These are phyloP conservation scores for Penicillium lagena DNA, from an alignment of 495 filamentous ascomycete species.

Conservation along the genomic window DNA sequence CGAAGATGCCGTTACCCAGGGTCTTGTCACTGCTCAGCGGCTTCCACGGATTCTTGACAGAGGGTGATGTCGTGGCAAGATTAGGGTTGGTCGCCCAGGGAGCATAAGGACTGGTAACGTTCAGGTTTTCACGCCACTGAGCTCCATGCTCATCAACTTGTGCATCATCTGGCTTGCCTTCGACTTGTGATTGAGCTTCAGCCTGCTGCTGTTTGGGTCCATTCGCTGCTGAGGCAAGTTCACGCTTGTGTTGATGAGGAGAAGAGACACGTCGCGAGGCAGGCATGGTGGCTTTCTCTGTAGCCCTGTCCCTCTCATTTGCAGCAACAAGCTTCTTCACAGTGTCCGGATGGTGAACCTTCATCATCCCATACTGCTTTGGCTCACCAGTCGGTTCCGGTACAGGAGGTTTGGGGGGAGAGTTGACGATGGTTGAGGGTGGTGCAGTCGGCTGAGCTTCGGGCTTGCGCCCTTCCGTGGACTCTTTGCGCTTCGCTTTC, in stretches of 20 bases:
- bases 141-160: conserved; percentile 27
- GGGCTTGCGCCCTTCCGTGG: conserved; percentile 19
- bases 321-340: conserved; percentile 35
- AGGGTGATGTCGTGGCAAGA: conserved; percentile 25
- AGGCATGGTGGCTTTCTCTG: conserved; percentile 26
- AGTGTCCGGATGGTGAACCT: conserved; percentile 46
- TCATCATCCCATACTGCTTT: conserved; percentile 56
- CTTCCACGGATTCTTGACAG: conserved; percentile 65
- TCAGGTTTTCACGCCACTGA: conserved; percentile 34
- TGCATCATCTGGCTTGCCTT: conserved; percentile 15
- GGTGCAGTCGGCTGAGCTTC: conserved; percentile 15
- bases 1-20: conserved; percentile 76
- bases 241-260: conserved; percentile 26
- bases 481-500: conserved; percentile 46
- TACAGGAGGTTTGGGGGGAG: conserved; percentile 47
- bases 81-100: conserved; percentile 34
- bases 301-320: conserved; percentile 31
- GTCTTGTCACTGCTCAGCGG: conserved; percentile 62
- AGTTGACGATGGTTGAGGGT: conserved; percentile 21
- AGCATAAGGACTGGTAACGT: conserved; percentile 27
- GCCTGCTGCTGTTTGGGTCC: conserved; percentile 12
- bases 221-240: conserved; percentile 19
- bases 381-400: conserved; percentile 46
- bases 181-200: conserved; percentile 12
- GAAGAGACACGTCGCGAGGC: conserved; percentile 25